A percentile compares a stretch with the other conserved stretches of the same genome.
Conservation (phyloP, 805 yeast genomes). For the Wickerhamomyces rabaulensis region DNA sequence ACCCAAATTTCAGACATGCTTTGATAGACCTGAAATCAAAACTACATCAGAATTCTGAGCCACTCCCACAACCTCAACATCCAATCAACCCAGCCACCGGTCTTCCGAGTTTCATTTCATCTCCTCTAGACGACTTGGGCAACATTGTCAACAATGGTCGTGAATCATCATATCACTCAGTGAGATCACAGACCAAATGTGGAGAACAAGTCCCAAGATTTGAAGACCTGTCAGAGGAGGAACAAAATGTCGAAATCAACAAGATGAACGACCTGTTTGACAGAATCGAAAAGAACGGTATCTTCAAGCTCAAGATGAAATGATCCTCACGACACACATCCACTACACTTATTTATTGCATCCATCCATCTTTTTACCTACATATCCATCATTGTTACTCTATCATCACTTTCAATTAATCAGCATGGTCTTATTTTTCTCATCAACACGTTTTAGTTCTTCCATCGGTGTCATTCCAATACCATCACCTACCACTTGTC, state of each 20-base stretch:
- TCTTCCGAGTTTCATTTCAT: not conserved
- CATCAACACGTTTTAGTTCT: no score
- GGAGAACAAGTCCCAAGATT: constrained; percentile 14
- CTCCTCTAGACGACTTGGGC: not conserved
- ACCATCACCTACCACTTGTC: no score
- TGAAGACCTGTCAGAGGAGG: constrained; percentile 21
- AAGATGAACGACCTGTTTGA: constrained; percentile 21
- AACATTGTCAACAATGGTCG: not conserved
- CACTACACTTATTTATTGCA: not conserved
- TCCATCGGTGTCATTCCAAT: not conserved
- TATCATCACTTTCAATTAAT: not conserved
- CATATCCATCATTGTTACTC: not conserved
- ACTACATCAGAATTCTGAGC: not conserved
- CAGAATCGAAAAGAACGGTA: constrained; percentile 22
- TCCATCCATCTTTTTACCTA: not conserved
- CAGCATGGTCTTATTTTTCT: not conserved
- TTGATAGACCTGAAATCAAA: constrained; percentile 5
- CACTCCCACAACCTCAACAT: not conserved
- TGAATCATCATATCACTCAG: not conserved
- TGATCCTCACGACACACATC: constrained; percentile 3
- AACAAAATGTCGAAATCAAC: constrained; percentile 23
- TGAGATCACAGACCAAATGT: not conserved
- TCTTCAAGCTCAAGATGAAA: constrained; percentile 22
- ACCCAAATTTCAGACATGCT: constrained; percentile 14
- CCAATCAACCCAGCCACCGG: not conserved